Conservation (phyloP, 2,329 filamentous ascomycete species). For the Nannizzia gypsea region DNA sequence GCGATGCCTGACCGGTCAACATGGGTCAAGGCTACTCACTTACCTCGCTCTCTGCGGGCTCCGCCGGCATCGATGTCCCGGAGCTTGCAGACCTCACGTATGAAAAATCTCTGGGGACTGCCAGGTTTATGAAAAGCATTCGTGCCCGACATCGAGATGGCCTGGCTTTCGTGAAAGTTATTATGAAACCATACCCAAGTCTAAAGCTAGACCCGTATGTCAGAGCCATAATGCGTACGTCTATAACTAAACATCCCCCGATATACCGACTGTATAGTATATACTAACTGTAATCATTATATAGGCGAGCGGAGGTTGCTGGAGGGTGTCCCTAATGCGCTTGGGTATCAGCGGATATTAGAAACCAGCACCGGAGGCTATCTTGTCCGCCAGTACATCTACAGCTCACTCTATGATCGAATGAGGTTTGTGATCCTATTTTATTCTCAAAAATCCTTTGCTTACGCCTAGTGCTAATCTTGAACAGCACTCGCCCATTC, state of each 20-base stretch:
- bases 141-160: conserved; percentile 82
- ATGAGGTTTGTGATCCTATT: conserved; percentile 42
- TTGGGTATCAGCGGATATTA: conserved; percentile 79
- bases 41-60: conserved; percentile 79
- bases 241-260: not conserved
- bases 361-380: conserved; percentile 89
- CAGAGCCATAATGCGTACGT: conserved; percentile 60
- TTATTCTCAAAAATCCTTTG: not conserved
- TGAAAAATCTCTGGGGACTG: conserved; percentile 82
- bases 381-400: conserved; percentile 85
- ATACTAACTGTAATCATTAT: not conserved
- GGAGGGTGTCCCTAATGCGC: conserved; percentile 74
- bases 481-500: conserved; percentile 77
- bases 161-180: conserved; percentile 83
- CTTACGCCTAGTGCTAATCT: conserved; percentile 17
- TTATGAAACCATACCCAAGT: conserved; percentile 79
- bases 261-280: not conserved
- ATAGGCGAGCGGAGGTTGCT: conserved; percentile 68
- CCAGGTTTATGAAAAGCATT: conserved; percentile 93
- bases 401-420: conserved; percentile 93
- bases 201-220: conserved; percentile 73
- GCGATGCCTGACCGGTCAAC: conserved; percentile 18
- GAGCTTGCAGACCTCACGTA: conserved; percentile 85
- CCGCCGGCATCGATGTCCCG: conserved; percentile 84
- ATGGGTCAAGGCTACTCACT: conserved; percentile 98